These are phyloP conservation scores for Fraxinus pennsylvanica DNA, from an alignment of 257 asterid species.

Conservation along the genomic window DNA sequence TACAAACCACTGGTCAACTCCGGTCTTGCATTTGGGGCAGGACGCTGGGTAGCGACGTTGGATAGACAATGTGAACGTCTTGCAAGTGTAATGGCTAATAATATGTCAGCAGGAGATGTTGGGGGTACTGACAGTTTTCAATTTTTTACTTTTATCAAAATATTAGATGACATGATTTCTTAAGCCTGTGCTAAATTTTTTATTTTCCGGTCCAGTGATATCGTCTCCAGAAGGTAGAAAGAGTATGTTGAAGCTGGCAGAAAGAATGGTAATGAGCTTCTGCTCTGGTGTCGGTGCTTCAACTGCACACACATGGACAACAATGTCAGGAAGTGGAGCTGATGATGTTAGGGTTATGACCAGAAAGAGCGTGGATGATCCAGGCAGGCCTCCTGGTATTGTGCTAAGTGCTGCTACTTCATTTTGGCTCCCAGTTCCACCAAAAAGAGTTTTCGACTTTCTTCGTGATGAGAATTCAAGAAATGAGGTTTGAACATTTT, in stretches of 20 bases:
- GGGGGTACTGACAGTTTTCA: conserved; percentile 45
- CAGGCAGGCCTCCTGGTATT: conserved; percentile 84
- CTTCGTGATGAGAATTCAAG: conserved; percentile 63
- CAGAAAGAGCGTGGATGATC: conserved; percentile 76
- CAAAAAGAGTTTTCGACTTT: conserved; percentile 65
- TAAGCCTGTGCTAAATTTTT: background rate
- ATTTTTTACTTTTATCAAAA: background rate
- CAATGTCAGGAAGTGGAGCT: conserved; percentile 72
- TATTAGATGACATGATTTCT: background rate
- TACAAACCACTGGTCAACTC: conserved; percentile 62
- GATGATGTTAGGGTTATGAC: conserved; percentile 82
- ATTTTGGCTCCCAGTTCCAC: conserved; percentile 76
- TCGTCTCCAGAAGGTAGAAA: conserved; percentile 70
- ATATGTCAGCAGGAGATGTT: conserved; percentile 59
- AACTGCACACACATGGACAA: conserved; percentile 78
- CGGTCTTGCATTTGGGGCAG: conserved; percentile 72
- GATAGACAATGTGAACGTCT: conserved; percentile 77
- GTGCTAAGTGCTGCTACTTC: conserved; percentile 84
- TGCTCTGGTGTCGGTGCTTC: conserved; percentile 82
- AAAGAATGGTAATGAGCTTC: conserved; percentile 84
- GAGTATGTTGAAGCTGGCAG: conserved; percentile 76
- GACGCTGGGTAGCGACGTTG: conserved; percentile 75
- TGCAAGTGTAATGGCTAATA: conserved; percentile 69
- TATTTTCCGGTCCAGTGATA: conserved; percentile 43
- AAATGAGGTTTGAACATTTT: conserved; percentile 53